Base-by-base conservation (phyloP, 768 basidiomycete species). In the Crepidotus variabilis region DNA sequence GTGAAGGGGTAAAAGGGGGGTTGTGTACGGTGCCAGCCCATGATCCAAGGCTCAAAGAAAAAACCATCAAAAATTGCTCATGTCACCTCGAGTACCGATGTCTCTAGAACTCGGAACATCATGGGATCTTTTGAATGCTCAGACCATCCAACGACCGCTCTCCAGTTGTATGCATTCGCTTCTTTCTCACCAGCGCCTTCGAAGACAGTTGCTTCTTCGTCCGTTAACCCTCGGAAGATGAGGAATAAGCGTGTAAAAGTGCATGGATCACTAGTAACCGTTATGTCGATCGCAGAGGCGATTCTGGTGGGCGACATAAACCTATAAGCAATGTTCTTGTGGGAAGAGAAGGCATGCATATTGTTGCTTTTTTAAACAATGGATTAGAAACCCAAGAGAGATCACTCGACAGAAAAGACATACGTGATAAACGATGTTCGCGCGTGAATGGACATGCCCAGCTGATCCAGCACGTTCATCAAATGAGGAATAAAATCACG, bases 321-420 rank as follows among this genome's bases (percentile, higher is more conserved):
- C n/a, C 92, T 86, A 67, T 93, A 94, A 18, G 91, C 92, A 59
- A 94, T 90, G 69, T 94, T 92, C 67, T 86, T 89, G 72, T 94
- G 90, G 14, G 76, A 75, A 9, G 86, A 74, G 69, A 92, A 92
- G 11, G 84, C 73, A 23, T 86, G 76, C 60, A 93, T 76, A 69
- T 93, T 90, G 70, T 88, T 85, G 68, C 90, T 93, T 60, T 20
- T 47, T 57, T 36, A 47, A n/a, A 11, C 20, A 45, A 7, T 60
- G 23, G 52, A 47, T 39, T 14, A 33, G 39, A n/a, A 33, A 59
- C 54, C 43, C 22, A 47, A 32, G 11, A 39, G 24, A 57, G 9
- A 22, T 1, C 22, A 8, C 4, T 28, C 28, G 4, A 28, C 28
- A 28, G 8, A 28, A 28, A 22, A 18, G 5, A 74, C 80, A 35